Evolutionary conservation across 2,329 filamentous ascomycete species (phyloP), one percentile per base, ranked within the genome.

Genomic region (Alternaria metachromatica): DNA sequence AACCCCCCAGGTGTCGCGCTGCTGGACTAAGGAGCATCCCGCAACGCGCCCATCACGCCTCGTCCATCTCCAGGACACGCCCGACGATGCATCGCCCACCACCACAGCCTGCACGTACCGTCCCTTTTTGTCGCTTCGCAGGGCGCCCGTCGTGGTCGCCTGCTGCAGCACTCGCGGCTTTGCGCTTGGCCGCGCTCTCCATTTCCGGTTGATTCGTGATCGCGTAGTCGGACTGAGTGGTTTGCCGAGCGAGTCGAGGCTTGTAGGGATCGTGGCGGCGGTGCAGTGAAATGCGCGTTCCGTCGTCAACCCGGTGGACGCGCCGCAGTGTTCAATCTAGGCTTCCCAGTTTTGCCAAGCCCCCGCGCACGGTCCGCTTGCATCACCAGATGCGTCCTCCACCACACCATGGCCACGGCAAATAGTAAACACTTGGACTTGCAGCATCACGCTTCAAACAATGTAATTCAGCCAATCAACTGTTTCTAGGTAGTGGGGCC

Each of bases 111-210:
- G 72, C 74, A 87, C 87, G 82, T 84, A 89, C 87, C 81, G 86
- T 83, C 63, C 86, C 72, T 80, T 87, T 88, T 79, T 85, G 83
- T 76, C 86, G 85, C 83, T 89, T 89, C 66, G 84, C 80, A 73
- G 85, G 83, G 76, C 85, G 86, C 71, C 83, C 82, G 67, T 85
- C 85, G 70, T 78, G 76, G 58, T 87, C 86, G 58, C 84, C 82
- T 70, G 81, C 82, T 68, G 81, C 82, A 66, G 80, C 80, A 72
- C 77, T 76, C 59, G 82, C 81, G 46, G 83, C 83, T 80, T 88
- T 88, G 78, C 87, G 85, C 83, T 89, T 90, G 68, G 82, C 76
- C 66, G 78, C 79, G 71, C 79, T 81, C 68, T 83, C 81, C 81
- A 83, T 81, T 69, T 70, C 66, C 62, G 56, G 62, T 49, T 49